phyloP scores from a whole-genome alignment of 139 green algal genomes.

The Volvox africanus region DNA sequence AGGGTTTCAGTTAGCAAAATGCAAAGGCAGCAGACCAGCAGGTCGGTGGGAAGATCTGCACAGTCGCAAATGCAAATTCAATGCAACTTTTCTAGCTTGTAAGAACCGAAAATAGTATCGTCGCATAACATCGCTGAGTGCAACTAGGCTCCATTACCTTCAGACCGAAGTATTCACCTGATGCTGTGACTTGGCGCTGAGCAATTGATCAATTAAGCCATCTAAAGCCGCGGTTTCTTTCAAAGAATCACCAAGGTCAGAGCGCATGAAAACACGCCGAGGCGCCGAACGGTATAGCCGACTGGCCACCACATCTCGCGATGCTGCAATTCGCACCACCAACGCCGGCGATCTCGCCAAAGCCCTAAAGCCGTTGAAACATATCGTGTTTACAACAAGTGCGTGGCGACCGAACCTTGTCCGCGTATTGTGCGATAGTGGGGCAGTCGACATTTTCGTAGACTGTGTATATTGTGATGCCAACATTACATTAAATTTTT shows the following conservation, averaged over 20 bases:
- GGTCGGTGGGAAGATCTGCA: too few relatives aligned
- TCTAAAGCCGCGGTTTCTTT: conserved; percentile 82
- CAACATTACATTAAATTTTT: too few relatives aligned
- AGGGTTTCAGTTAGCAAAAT: too few relatives aligned
- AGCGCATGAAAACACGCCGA: not conserved
- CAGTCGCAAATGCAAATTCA: too few relatives aligned
- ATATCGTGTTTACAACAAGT: not conserved
- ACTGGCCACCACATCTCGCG: not conserved
- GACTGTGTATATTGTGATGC: too few relatives aligned
- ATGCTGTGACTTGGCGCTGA: conserved; percentile 70
- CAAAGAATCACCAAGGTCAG: conserved; percentile 44
- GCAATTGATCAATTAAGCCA: conserved; percentile 84
- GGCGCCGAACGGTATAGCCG: not conserved
- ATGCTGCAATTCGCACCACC: not conserved
- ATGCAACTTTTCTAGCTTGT: too few relatives aligned
- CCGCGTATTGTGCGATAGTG: not conserved
- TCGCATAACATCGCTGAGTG: too few relatives aligned
- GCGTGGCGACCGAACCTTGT: not conserved
- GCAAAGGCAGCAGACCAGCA: too few relatives aligned
- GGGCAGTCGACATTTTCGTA: not conserved
- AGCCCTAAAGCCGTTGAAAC: not conserved
- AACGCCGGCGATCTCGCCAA: not conserved
- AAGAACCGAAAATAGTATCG: too few relatives aligned
- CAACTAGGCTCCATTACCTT: not conserved
- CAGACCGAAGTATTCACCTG: conserved; percentile 61